Base-by-base conservation (phyloP, 164 flowering plant genomes). In the Berberis thunbergii region DNA sequence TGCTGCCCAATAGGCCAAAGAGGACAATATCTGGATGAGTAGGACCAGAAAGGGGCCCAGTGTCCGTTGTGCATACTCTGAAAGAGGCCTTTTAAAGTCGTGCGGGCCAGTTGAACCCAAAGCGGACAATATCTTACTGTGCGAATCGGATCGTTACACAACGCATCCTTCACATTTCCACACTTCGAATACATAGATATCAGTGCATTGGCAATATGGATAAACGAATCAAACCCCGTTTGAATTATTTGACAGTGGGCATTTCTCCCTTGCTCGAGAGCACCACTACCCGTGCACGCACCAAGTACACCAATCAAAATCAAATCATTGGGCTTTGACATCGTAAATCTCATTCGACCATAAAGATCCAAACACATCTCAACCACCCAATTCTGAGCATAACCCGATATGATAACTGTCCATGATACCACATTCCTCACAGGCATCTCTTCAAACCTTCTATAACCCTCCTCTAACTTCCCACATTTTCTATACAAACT, bases 161-260 rank as follows among this genome's bases (percentile, higher is more conserved):
- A n/a, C n/a, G n/a, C 88, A 49, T 76, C 85, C 10, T 69, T 48
- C n/a, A 83, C 59, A 59, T 70, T 70, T 38, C 95, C 95, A 72
- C 86, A 84, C 63, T 88, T 88, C 49, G 78, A 79, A 49, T 88
- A 88, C 91, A 84, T 83, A 3, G 89, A 78, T 44, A 86, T 69
- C 9, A 86, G 76, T 62, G 91, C 77, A 74, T 86, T 88, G 3
- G 74, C 72, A 45, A 84, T 81, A 26, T 26, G 80, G 13, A 68
- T 43, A 67, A 76, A 73, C 0, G 83, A 81, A 67, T 72, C 61
- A 13, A 84, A 82, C 38, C 87, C 89, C 79, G 73, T 71, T 12
- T 59, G 78, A 69, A 87, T 70, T 8, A 68, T 69, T 59, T 82
- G 85, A 69, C 82, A 80, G 62, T 88, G 95, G 55, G 70, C 73